Percentiles rank a stretch among this genome's conserved stretches.
phyloP scores from a whole-genome alignment of 352 stramenopile genomes.

The Globisporangium yorkense region DNA sequence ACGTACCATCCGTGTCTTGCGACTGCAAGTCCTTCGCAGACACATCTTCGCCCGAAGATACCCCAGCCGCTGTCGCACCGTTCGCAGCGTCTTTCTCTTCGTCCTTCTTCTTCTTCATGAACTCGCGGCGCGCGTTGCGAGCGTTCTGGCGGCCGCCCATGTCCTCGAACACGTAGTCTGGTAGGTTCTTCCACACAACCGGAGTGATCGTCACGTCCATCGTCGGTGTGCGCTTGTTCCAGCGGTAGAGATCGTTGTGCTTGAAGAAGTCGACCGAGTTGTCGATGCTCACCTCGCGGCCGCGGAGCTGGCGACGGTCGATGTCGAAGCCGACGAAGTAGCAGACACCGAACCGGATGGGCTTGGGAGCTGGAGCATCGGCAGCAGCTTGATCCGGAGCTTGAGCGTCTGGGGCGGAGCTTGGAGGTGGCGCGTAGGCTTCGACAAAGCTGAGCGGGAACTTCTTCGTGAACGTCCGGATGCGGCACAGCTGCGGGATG shows the following conservation, averaged over 20 bases:
- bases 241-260: constrained; percentile 84
- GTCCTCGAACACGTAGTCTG: constrained; percentile 81
- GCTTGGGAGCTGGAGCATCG: constrained; percentile 10
- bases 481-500: constrained; percentile 67
- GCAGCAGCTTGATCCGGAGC: neutral
- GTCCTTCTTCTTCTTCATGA: constrained; percentile 85
- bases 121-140: constrained; percentile 56
- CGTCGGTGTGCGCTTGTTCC: constrained; percentile 81
- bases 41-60: constrained; percentile 38
- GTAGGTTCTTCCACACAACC: constrained; percentile 80
- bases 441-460: constrained; percentile 67
- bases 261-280: constrained; percentile 87
- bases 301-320: constrained; percentile 67
- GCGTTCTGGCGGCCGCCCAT: constrained; percentile 66
- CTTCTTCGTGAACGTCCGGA: constrained; percentile 85
- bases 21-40: constrained; percentile 38
- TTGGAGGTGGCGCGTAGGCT: constrained; percentile 13
- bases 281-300: constrained; percentile 80
- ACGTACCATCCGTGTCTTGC: constrained; percentile 47
- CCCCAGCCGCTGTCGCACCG: constrained; percentile 16
- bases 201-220: constrained; percentile 88
- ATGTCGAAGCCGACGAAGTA: constrained; percentile 87
- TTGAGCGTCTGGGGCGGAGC: constrained; percentile 6
- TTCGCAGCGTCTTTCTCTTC: constrained; percentile 52
- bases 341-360: constrained; percentile 65